Conservation (phyloP, 2,329 filamentous ascomycete species). For the Stagonosporopsis chrysanthemi region DNA sequence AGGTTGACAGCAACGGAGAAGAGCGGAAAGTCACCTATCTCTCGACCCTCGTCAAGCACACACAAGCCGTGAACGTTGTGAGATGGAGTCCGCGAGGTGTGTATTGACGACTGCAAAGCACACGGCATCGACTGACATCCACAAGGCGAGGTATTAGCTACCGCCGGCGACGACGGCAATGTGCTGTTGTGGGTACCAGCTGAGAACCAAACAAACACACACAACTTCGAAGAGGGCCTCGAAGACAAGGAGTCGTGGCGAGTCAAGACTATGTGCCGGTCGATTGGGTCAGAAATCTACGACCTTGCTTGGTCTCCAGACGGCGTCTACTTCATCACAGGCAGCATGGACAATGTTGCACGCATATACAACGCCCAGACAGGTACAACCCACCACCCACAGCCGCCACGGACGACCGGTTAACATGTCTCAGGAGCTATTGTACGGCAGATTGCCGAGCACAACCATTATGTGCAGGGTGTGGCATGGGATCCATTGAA, state of each 20-base stretch:
- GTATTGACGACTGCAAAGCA: constrained; percentile 17
- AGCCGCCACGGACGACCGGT: constrained; percentile 21
- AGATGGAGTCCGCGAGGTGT: constrained; percentile 92
- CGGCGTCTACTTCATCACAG: constrained; percentile 93
- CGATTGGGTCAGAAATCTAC: constrained; percentile 94
- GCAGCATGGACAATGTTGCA: constrained; percentile 98
- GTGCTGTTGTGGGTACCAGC: constrained; percentile 95
- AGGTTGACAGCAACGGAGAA: constrained; percentile 82
- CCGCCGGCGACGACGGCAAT: constrained; percentile 96
- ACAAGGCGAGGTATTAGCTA: constrained; percentile 88
- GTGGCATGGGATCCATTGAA: constrained; percentile 98
- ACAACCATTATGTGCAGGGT: constrained; percentile 97
- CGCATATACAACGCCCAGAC: constrained; percentile 95
- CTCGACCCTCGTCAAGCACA: constrained; percentile 90
- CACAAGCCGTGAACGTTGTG: constrained; percentile 97
- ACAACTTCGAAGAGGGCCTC: constrained; percentile 81
- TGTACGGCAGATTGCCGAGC: constrained; percentile 93
- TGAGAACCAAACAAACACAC: constrained; percentile 70
- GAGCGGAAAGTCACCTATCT: constrained; percentile 91
- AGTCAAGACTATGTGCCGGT: constrained; percentile 96
- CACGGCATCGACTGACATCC: constrained; percentile 25
- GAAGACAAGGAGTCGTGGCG: constrained; percentile 98
- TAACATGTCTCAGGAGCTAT: constrained; percentile 37
- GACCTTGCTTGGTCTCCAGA: constrained; percentile 99
- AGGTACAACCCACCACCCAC: constrained; percentile 61